phyloP scores from a whole-genome alignment of 2,329 filamentous ascomycete species.

The Hymenoscyphus occultus region DNA sequence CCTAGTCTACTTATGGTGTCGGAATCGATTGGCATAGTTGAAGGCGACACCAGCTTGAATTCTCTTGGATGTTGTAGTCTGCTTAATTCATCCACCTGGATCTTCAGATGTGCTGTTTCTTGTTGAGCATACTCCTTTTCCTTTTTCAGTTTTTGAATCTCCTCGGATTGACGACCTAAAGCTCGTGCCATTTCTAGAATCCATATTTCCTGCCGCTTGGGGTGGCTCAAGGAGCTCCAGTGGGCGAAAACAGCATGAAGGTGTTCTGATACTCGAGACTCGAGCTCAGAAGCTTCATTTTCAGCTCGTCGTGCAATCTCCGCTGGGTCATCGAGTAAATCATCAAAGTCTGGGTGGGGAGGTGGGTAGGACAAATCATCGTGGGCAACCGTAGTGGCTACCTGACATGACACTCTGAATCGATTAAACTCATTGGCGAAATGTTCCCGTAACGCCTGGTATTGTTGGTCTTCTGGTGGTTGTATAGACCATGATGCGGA shows the following conservation, averaged over 20 bases:
- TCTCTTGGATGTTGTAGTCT: conserved; percentile 59
- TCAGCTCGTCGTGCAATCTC: conserved; percentile 37
- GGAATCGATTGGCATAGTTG: conserved; percentile 51
- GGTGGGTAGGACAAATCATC: conserved; percentile 48
- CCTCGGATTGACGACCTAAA: conserved; percentile 53
- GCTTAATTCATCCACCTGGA: conserved; percentile 58
- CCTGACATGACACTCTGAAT: conserved; percentile 56
- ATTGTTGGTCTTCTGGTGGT: conserved; percentile 71
- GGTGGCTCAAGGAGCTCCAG: conserved; percentile 64
- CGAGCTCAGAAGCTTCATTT: conserved; percentile 47
- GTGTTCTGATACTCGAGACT: conserved; percentile 70
- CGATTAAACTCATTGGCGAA: conserved; percentile 65
- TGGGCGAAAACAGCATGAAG: conserved; percentile 72
- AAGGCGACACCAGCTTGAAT: conserved; percentile 51
- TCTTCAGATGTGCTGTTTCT: conserved; percentile 54
- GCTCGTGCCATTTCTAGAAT: conserved; percentile 58
- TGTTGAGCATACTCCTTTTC: conserved; percentile 45
- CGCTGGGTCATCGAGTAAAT: conserved; percentile 32
- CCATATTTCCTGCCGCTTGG: conserved; percentile 59
- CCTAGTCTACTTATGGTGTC: conserved; percentile 47
- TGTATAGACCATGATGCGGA: conserved; percentile 77
- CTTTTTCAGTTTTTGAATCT: conserved; percentile 49
- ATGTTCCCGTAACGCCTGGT: conserved; percentile 64
- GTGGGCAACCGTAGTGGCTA: conserved; percentile 46
- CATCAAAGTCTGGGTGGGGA: conserved; percentile 38